Evolutionary conservation across 2,329 filamentous ascomycete genomes (phyloP).

Genomic region (Zymoseptoria ardabiliae): DNA sequence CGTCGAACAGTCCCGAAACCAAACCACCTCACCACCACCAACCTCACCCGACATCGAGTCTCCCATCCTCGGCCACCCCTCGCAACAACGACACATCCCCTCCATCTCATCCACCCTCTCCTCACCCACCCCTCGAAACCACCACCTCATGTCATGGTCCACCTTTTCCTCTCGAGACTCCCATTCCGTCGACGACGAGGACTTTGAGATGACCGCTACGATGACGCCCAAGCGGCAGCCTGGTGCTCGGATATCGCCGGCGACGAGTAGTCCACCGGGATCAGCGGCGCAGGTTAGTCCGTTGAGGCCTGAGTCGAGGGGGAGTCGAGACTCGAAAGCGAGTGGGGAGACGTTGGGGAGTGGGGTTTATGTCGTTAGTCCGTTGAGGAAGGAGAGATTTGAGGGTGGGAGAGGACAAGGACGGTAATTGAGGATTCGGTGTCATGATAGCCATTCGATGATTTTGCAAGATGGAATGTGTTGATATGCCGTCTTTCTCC

Average conservation of each 20-base stretch:
- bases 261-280: slow-evolving; percentile 1
- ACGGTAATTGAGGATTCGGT: not conserved
- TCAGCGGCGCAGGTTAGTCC: slow-evolving; percentile 1
- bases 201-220: slow-evolving; percentile 10
- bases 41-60: slow-evolving; percentile 11
- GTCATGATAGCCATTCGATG: not conserved
- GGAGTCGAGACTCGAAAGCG: not conserved
- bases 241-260: not conserved
- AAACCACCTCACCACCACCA: not conserved
- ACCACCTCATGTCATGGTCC: slow-evolving; percentile 22
- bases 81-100: not conserved
- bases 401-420: not conserved
- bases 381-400: slow-evolving; percentile 1
- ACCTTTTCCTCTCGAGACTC: slow-evolving; percentile 11
- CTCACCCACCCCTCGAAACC: slow-evolving; percentile 12
- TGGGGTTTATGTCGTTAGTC: slow-evolving; percentile 9
- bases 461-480: not conserved
- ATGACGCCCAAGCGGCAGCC: slow-evolving; percentile 16
- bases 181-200: slow-evolving; percentile 3
- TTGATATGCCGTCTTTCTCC: not conserved
- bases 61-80: slow-evolving; percentile 16
- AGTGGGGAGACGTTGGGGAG: slow-evolving; percentile 1
- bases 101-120: slow-evolving; percentile 5
- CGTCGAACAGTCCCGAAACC: not conserved
- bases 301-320: not conserved